Conservation (phyloP, 106 monocot species). For the Dactylorhiza incarnata region DNA sequence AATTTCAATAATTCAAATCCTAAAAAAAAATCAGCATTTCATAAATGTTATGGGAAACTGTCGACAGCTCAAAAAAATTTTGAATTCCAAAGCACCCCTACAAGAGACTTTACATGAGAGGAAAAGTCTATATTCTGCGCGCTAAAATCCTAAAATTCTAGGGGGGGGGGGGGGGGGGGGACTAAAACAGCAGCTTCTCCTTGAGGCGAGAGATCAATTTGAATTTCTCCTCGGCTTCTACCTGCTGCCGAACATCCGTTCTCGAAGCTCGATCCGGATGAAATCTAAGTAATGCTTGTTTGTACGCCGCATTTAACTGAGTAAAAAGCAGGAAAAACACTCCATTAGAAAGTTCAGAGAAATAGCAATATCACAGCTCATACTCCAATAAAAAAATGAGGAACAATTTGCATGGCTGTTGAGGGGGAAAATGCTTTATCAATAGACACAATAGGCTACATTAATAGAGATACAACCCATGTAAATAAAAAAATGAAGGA, state of each 20-base stretch:
- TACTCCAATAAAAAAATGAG: no score
- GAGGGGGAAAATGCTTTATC: no score
- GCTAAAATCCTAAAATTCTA: no score
- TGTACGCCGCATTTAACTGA: conserved; percentile 81
- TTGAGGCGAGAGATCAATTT: conserved; percentile 88
- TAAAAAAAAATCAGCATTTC: not conserved
- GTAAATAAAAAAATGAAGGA: no score
- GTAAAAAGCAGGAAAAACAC: not conserved
- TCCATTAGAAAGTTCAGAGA: no score
- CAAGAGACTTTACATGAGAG: conserved; percentile 1
- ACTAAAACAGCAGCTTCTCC: conserved; percentile 30
- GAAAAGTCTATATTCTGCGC: no score
- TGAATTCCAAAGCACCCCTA: not conserved
- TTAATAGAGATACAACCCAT: no score
- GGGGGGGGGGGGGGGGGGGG: no score
- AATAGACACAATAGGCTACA: no score
- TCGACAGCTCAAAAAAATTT: not conserved
- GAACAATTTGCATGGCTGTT: no score
- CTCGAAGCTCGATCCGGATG: conserved; percentile 87
- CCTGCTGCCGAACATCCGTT: conserved; percentile 63
- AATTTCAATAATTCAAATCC: not conserved
- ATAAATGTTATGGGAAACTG: not conserved
- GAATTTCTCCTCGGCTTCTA: conserved; percentile 91
- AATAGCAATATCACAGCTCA: no score
- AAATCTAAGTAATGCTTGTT: conserved; percentile 69